Evolutionary conservation across 495 filamentous ascomycete genomes (phyloP).

Genomic region (Tuber magnatum): DNA sequence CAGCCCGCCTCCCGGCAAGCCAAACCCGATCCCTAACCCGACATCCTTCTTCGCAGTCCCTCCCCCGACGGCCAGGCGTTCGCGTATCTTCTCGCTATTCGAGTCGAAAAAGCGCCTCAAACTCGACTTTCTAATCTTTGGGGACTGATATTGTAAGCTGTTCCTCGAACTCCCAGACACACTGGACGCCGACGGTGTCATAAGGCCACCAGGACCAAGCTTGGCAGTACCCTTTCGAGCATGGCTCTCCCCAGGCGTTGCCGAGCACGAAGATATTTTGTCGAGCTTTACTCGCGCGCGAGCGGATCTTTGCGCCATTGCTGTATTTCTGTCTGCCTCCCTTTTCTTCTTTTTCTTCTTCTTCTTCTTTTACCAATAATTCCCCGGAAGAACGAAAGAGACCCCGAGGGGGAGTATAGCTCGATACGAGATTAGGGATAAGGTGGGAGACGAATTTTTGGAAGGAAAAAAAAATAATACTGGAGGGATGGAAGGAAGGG

Average conservation of each 20-base stretch:
- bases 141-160: conserved; percentile 28
- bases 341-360: background rate
- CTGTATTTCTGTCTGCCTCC: conserved; percentile 6
- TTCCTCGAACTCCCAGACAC: conserved; percentile 35
- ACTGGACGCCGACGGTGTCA: conserved; percentile 33
- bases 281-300: conserved; percentile 40
- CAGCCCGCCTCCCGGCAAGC: conserved; percentile 29
- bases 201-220: conserved; percentile 28
- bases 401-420: background rate
- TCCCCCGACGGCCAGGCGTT: conserved; percentile 25
- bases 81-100: conserved; percentile 35
- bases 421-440: background rate
- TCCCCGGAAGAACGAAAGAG: background rate
- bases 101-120: conserved; percentile 36
- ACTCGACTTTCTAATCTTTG: conserved; percentile 29
- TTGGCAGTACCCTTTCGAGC: conserved; percentile 27
- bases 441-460: background rate
- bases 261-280: conserved; percentile 28
- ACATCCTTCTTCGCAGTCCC: conserved; percentile 19
- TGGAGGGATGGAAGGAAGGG: background rate
- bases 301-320: conserved; percentile 39
- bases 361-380: background rate
- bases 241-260: conserved; percentile 11
- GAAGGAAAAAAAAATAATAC: background rate
- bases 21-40: conserved; percentile 16